phyloP scores from a whole-genome alignment of 2,329 filamentous ascomycete genomes.

The Graphilbum ipis-grandicollis region DNA sequence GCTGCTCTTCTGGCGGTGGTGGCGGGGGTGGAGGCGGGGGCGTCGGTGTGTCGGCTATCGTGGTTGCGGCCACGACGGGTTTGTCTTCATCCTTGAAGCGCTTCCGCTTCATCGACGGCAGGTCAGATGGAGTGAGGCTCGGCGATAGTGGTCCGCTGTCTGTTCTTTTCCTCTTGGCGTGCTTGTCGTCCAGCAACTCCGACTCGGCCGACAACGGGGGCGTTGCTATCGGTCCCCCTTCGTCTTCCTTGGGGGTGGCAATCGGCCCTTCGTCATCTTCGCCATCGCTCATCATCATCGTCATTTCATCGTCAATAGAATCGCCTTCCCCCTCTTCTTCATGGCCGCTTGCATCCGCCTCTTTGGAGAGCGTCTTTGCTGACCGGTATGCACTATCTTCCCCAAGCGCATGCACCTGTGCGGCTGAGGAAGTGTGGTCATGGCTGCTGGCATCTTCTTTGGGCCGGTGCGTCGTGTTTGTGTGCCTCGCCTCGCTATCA shows the following conservation, averaged over 20 bases:
- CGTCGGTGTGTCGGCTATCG: slow-evolving; percentile 18
- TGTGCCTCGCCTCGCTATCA: slow-evolving; percentile 14
- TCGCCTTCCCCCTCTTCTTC: neutral
- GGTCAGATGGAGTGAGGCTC: slow-evolving; percentile 32
- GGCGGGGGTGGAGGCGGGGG: slow-evolving; percentile 13
- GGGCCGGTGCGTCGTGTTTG: neutral
- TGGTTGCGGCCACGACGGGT: slow-evolving; percentile 15
- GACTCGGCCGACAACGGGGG: neutral
- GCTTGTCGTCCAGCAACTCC: neutral
- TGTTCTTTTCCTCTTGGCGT: neutral
- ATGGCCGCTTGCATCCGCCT: no score
- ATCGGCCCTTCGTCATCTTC: slow-evolving; percentile 1
- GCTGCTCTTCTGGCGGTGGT: slow-evolving; percentile 4
- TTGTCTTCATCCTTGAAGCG: slow-evolving; percentile 30
- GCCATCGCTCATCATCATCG: neutral
- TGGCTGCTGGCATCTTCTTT: neutral
- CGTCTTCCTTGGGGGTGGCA: neutral
- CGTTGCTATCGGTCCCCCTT: neutral
- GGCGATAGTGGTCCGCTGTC: slow-evolving; percentile 17
- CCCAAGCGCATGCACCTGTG: no score
- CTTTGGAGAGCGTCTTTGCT: no score
- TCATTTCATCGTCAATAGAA: neutral
- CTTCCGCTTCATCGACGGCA: slow-evolving; percentile 37
- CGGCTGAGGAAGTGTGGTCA: no score
- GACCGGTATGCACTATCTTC: no score